These are phyloP conservation scores for Globisporangium alternatum DNA, from an alignment of 352 stramenopile species.

Conservation along the genomic window DNA sequence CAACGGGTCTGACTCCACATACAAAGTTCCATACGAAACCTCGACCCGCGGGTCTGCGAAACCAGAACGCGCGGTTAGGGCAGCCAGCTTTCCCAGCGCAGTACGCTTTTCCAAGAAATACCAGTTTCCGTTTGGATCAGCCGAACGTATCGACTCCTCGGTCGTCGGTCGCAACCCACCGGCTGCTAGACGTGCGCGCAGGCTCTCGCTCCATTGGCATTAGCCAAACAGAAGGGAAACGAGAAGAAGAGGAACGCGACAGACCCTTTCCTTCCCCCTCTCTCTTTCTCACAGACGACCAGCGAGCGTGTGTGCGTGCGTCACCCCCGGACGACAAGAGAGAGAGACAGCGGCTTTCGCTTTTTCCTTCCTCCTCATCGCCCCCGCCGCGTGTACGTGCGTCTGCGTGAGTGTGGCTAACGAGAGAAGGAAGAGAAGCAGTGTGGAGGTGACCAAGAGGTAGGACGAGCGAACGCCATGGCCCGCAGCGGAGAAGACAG, in stretches of 20 bases:
- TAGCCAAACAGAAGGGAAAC: constrained; percentile 6
- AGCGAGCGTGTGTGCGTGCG: too few species aligned
- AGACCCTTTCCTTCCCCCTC: too few species aligned
- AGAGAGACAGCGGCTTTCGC: background rate
- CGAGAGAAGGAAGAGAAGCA: background rate
- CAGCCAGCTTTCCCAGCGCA: background rate
- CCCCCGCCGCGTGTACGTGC: background rate
- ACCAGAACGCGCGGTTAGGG: background rate
- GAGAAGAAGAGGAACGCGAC: background rate
- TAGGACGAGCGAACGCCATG: constrained; percentile 1
- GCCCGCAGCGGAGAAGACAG: constrained; percentile 27
- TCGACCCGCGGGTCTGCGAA: background rate
- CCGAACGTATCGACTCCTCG: background rate
- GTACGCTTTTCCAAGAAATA: background rate
- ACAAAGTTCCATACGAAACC: background rate
- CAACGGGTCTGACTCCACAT: background rate
- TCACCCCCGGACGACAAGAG: background rate
- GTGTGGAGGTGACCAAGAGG: background rate
- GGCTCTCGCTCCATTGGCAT: background rate
- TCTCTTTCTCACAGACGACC: too few species aligned
- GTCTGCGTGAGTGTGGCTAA: background rate
- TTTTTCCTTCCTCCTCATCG: background rate
- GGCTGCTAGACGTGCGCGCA: background rate
- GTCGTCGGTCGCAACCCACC: constrained; percentile 5
- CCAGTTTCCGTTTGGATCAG: constrained; percentile 6